A percentile compares a stretch with the other conserved stretches of the same genome.
These are phyloP conservation scores for Fusarium sp. DNA, from an alignment of 2,329 filamentous ascomycete genomes.

Conservation along the genomic window DNA sequence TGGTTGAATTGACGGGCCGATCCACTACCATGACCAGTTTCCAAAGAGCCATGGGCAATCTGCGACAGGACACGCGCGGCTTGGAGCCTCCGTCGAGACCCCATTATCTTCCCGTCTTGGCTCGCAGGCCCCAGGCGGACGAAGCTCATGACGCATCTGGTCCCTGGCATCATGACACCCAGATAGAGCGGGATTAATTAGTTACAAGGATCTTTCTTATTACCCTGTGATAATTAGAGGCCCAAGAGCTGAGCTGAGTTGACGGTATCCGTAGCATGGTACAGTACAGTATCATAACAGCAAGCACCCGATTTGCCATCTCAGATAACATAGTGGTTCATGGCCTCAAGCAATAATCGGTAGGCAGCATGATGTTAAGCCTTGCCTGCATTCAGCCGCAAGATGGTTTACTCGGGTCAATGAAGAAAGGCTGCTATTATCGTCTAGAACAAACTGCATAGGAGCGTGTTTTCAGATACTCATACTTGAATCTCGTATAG, in stretches of 20 bases:
- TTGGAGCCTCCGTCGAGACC: conserved; percentile 23
- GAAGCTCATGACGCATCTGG: conserved; percentile 29
- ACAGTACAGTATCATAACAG: too few species aligned
- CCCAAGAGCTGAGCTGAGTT: conserved; percentile 13
- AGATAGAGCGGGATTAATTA: conserved; percentile 28
- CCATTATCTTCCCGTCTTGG: conserved; percentile 34
- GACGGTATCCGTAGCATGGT: not conserved
- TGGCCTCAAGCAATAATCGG: not conserved
- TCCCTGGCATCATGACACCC: conserved; percentile 35
- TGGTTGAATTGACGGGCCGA: conserved; percentile 39
- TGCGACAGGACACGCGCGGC: conserved; percentile 14
- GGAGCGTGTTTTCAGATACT: not conserved
- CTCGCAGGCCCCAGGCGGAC: conserved; percentile 15
- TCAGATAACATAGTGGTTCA: too few species aligned
- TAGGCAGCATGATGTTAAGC: not conserved
- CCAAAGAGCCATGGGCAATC: conserved; percentile 1
- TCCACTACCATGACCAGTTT: conserved; percentile 24
- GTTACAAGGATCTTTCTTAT: conserved; percentile 26
- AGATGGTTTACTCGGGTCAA: not conserved
- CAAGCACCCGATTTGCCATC: too few species aligned
- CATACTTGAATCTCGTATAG: conserved; percentile 7
- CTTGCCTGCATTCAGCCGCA: conserved; percentile 14
- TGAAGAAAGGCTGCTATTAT: conserved; percentile 6
- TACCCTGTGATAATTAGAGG: conserved; percentile 24
- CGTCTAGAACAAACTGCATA: conserved; percentile 9